Evolutionary conservation across 768 basidiomycete genomes (phyloP), one percentile per base, ranked within the genome.

Genomic region (Cystobasidiopsis lactophilus): DNA sequence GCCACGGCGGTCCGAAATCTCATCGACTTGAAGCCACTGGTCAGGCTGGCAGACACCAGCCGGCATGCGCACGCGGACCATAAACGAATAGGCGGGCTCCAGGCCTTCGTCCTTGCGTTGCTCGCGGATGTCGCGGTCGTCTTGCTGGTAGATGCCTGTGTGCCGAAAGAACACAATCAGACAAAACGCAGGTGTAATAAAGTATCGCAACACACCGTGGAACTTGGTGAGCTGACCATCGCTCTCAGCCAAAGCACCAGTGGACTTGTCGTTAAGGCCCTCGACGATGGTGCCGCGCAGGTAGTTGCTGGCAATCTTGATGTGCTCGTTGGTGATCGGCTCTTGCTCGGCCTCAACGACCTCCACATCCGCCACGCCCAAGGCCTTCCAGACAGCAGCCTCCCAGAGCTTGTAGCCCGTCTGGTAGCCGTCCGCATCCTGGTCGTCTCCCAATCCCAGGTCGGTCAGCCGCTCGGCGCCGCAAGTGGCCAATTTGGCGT

Each of bases 341-440:
- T 96, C 89, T 0, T 89, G 89, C 65, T 96, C 89, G 19, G 79
- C 80, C 68, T 96, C 93, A 30, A 73, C 75, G 19, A 95, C 77
- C 65, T 93, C 82, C 46, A 96, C 69, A 16, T 70, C 71, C 66
- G 88, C 93, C 43, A 96, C 88, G 48, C 91, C 88, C 27, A 96
- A 72, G 1, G 79, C 81, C 68, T 91, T 86, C 93, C 93, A 98
- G 35, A 96, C 60, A 44, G 74, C 70, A 33, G 85, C 78, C 65
- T 96, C 91, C 88, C 89, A 96, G n/a, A 75, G 58, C 66, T 83
- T 91, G 74, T 96, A 98, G 0, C 89, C 93, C 0, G 93, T 96
- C 68, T 86, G 79, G 26, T 82, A 74, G 0, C 93, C 93, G 65
- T 98, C 93, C 0, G 85, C 83, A 62, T 96, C 91, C 67, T 95